These are phyloP conservation scores for Xeromyces bisporus DNA, from an alignment of 495 filamentous ascomycete genomes.

Conservation along the genomic window DNA sequence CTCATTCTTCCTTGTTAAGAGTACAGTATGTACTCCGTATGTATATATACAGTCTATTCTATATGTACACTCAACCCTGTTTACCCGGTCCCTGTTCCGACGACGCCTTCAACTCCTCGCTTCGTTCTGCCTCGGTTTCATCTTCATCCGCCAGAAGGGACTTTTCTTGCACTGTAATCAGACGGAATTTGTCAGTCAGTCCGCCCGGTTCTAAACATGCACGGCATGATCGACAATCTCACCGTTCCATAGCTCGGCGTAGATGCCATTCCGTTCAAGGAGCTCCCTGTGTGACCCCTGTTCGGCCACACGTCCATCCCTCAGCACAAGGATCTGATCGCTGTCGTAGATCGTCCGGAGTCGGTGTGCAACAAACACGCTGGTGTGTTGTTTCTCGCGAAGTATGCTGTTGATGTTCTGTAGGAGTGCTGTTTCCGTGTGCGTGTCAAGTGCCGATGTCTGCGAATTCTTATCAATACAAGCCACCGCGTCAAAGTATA, in stretches of 20 bases:
- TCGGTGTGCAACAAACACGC: conserved; percentile 85
- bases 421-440: conserved; percentile 84
- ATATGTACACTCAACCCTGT: too few species aligned
- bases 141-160: too few species aligned
- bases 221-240: too few species aligned
- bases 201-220: too few species aligned
- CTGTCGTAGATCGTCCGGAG: conserved; percentile 88
- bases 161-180: too few species aligned
- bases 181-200: too few species aligned
- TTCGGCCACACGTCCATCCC: conserved; percentile 69
- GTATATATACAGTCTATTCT: too few species aligned
- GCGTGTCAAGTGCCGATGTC: conserved; percentile 87
- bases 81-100: too few species aligned
- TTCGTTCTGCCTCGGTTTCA: too few species aligned
- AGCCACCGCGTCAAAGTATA: conserved; percentile 4
- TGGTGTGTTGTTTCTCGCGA: conserved; percentile 74
- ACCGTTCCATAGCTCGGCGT: conserved; percentile 85
- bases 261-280: conserved; percentile 63
- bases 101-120: too few species aligned
- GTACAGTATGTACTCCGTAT: too few species aligned
- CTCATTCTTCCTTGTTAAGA: too few species aligned
- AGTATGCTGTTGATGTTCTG: conserved; percentile 89
- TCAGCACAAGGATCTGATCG: conserved; percentile 83
- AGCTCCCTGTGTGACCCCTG: conserved; percentile 71
- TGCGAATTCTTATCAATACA: conserved; percentile 9